Conservation (phyloP, 169 alveolate species). For the Hepatocystis sp. region DNA sequence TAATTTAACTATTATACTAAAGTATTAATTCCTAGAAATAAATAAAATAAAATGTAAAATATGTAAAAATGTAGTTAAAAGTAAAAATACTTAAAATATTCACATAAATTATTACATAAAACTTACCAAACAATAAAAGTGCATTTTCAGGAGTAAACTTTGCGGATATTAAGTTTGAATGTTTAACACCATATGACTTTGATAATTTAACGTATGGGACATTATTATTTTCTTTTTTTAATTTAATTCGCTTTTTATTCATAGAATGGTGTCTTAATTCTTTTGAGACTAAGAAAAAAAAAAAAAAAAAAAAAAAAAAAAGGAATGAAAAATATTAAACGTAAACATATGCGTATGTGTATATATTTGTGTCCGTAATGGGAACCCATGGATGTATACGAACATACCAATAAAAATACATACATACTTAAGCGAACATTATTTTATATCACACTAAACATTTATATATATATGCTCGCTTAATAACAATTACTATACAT, state of each 20-base stretch:
- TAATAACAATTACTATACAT: slow-evolving; percentile 1
- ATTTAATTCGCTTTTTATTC: slow-evolving; percentile 39
- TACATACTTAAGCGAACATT: background rate
- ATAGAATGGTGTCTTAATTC: slow-evolving; percentile 25
- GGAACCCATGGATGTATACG: background rate
- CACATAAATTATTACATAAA: background rate
- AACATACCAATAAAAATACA: background rate
- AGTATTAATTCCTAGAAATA: slow-evolving; percentile 31
- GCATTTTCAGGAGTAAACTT: slow-evolving; percentile 73
- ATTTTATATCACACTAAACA: background rate
- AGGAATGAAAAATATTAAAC: background rate
- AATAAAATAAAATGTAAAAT: background rate
- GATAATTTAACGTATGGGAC: slow-evolving; percentile 61
- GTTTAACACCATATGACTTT: slow-evolving; percentile 59
- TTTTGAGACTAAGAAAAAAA: slow-evolving; percentile 22
- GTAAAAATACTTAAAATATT: background rate
- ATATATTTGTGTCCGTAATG: background rate
- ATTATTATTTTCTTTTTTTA: slow-evolving; percentile 15
- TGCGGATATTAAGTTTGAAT: slow-evolving; percentile 69
- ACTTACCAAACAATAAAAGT: slow-evolving; percentile 59
- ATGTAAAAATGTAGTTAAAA: background rate
- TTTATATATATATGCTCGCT: background rate
- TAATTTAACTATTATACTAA: slow-evolving; percentile 7
- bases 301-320: too few relatives aligned
- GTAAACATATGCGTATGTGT: background rate